Evolutionary conservation across 345 rosid genomes (phyloP).

Genomic region (Bruguiera parviflora): DNA sequence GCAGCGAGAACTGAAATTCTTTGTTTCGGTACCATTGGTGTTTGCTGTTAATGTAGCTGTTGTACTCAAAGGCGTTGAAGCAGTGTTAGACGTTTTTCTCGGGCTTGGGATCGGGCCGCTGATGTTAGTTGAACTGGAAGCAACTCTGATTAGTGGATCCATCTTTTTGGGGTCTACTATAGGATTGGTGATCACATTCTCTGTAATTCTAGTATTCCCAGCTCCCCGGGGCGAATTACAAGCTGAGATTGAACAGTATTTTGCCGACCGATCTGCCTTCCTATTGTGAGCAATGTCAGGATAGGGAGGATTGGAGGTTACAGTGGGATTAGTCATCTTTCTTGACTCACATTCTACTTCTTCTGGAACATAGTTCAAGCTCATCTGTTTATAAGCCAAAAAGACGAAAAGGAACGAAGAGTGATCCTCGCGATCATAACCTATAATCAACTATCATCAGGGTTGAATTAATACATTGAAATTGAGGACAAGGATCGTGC

Average conservation of each 20-base stretch:
- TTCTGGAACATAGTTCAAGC: conserved; percentile 28
- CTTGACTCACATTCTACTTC: conserved; percentile 30
- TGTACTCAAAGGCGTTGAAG: conserved; percentile 14
- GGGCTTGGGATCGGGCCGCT: conserved; percentile 33
- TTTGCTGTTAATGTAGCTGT: conserved; percentile 22
- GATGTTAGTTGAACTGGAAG: conserved; percentile 14
- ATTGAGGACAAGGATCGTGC: background rate
- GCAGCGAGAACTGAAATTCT: conserved; percentile 27
- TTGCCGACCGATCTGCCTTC: conserved; percentile 10
- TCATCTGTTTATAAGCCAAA: conserved; percentile 18
- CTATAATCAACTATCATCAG: too few species aligned
- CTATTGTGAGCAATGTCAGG: conserved; percentile 12
- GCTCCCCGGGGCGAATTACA: conserved; percentile 12
- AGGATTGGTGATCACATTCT: conserved; percentile 35
- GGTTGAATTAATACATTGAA: too few species aligned
- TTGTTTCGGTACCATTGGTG: conserved; percentile 11
- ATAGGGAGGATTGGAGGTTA: conserved; percentile 19
- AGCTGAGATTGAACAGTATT: background rate
- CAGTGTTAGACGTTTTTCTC: conserved; percentile 24
- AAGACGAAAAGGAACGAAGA: too few species aligned
- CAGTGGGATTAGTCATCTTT: conserved; percentile 20
- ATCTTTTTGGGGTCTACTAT: conserved; percentile 38
- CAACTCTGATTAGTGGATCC: conserved; percentile 34
- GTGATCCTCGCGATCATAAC: too few species aligned
- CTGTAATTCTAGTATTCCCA: conserved; percentile 16